Evolutionary conservation across 495 filamentous ascomycete species (phyloP).

Genomic region (Astrothelium macrocarpum): DNA sequence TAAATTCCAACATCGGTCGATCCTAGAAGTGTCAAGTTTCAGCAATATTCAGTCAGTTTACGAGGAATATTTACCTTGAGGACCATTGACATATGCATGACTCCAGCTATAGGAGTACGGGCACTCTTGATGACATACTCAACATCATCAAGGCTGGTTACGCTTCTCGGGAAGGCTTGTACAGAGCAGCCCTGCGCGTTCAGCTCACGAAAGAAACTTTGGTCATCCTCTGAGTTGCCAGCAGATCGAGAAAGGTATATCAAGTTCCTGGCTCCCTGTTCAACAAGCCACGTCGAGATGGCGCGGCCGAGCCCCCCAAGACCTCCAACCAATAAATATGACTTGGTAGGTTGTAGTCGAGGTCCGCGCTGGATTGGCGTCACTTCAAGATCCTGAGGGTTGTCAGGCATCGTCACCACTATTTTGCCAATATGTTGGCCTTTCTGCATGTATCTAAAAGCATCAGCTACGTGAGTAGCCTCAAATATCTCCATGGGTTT

Average conservation of each 20-base stretch:
- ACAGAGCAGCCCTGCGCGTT: not conserved
- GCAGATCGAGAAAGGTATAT: conserved; percentile 3
- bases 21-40: not conserved
- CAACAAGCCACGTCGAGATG: not conserved
- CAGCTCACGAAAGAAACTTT: not conserved
- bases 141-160: not conserved
- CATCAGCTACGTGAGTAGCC: conserved; percentile 35
- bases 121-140: not conserved
- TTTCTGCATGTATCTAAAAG: conserved; percentile 48
- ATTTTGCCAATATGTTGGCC: conserved; percentile 51
- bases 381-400: not conserved
- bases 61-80: conserved; percentile 1
- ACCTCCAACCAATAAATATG: conserved; percentile 41
- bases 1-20: not conserved
- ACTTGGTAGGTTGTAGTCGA: conserved; percentile 12
- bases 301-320: conserved; percentile 37
- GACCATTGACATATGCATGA: conserved; percentile 11
- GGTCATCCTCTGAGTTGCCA: not conserved
- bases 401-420: conserved; percentile 31
- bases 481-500: not conserved
- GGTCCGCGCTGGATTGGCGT: not conserved
- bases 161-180: not conserved
- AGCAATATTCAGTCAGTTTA: not conserved
- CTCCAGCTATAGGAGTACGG: not conserved
- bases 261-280: conserved; percentile 1